Base-by-base conservation (phyloP, 2,329 filamentous ascomycete species). In the Arthroderma uncinatum region DNA sequence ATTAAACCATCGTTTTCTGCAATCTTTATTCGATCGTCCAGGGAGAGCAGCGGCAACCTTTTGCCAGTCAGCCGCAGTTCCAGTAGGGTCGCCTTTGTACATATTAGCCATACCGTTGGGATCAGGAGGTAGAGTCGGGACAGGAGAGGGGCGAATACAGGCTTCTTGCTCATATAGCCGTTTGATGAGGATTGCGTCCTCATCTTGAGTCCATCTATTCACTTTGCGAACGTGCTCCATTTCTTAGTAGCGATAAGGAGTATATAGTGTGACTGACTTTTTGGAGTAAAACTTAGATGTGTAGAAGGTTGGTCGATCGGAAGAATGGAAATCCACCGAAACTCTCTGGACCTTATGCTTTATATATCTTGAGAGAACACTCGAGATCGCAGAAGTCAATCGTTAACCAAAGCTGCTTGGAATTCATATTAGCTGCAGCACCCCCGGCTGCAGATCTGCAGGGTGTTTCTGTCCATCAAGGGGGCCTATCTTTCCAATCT, bases 1-100 rank as follows among this genome's bases (percentile, higher is more conserved):
- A 39, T 55, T 55, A 14, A 42, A 44, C 53, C 53, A 55, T 55
- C 53, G 36, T 39, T 55, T 55, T 19, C 53, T 21, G 28, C 53
- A 55, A 21, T 55, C 53, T 55, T 55, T 55, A 14, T 55, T 55
- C 16, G 53, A 30, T 12, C 53, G 36, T 9, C 53, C 53, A 12
- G 53, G 53, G 14, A 55, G 36, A 14, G 9, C 36, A 19, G 53
- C 16, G 16, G 53, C 53, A 25, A 55, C 28, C 14, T 40, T 39
- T 44, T 55, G 36, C 53, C 53, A 55, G 14, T 55, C 53, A 9
- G 50, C 23, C 2, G 25, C 30, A 9, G 33, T 34, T 12, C 50
- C 23, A 53, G 50, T 2, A 14, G 34, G 50, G n/a, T 53, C 36
- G 12, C 23, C 50, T 53, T 37, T 53, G 12, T 8, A 14, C 4